Conservation (phyloP, 192 early-diverging fungal species). For the Obelidium mucronatum region DNA sequence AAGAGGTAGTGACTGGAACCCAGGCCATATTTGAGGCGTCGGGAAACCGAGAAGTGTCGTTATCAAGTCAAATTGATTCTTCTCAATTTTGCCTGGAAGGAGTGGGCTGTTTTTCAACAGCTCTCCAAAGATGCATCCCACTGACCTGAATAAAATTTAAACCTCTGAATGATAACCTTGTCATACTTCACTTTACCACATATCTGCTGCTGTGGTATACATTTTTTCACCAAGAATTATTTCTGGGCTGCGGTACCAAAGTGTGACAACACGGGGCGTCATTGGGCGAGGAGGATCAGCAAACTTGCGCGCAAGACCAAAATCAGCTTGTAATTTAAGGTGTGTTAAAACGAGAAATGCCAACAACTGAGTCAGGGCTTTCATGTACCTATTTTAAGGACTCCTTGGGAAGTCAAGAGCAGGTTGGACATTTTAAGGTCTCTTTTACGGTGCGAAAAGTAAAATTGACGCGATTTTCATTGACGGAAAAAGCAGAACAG, state of each 20-base stretch:
- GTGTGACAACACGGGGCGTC: conserved; percentile 91
- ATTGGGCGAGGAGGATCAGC: conserved; percentile 76
- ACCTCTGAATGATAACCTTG: background rate
- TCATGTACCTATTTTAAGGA: conserved; percentile 85
- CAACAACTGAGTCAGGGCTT: conserved; percentile 23
- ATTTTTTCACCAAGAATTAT: conserved; percentile 84
- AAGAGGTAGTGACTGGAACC: conserved; percentile 71
- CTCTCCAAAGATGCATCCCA: conserved; percentile 96
- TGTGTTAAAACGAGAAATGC: conserved; percentile 16
- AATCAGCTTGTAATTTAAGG: conserved; percentile 72
- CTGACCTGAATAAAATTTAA: conserved; percentile 66
- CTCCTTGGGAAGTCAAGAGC: conserved; percentile 84
- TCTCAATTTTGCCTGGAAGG: conserved; percentile 87
- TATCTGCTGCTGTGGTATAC: conserved; percentile 88
- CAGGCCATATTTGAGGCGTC: conserved; percentile 80
- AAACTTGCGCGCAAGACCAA: conserved; percentile 88
- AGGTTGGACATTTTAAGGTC: conserved; percentile 97
- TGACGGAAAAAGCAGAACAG: no score
- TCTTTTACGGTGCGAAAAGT: no score
- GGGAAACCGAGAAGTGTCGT: conserved; percentile 90
- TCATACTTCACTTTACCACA: conserved; percentile 64
- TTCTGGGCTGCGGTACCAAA: conserved; percentile 97
- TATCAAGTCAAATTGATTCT: conserved; percentile 85
- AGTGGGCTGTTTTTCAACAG: conserved; percentile 78
- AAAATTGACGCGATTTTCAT: no score